A percentile compares a stretch with the other conserved stretches of the same genome.
Conservation (phyloP, 306 rosid genomes). For the Cicer judaicum region DNA sequence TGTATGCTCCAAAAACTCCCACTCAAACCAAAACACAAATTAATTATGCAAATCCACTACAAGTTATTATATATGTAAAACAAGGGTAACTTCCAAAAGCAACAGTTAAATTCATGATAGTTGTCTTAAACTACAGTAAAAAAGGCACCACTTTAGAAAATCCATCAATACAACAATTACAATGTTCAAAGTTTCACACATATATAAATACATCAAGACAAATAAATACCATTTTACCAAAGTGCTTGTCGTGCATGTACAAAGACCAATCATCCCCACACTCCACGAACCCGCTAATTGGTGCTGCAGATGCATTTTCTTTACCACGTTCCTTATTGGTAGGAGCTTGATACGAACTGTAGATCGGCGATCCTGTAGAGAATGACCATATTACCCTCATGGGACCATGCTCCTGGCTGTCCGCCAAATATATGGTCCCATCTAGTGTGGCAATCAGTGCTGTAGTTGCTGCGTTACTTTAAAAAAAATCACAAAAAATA, state of each 20-base stretch:
- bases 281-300: constrained; percentile 51
- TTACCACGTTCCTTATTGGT: constrained; percentile 41
- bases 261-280: constrained; percentile 81
- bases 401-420: constrained; percentile 46
- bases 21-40: constrained; percentile 32
- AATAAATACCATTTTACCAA: constrained; percentile 70
- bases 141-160: neutral
- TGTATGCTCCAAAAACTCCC: constrained; percentile 18
- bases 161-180: constrained; percentile 21
- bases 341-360: constrained; percentile 62
- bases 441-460: constrained; percentile 61
- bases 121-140: constrained; percentile 11
- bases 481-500: constrained; percentile 16
- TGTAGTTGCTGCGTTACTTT: constrained; percentile 51
- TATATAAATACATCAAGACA: constrained; percentile 19
- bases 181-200: neutral
- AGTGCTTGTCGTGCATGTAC: constrained; percentile 55
- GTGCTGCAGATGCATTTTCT: constrained; percentile 49
- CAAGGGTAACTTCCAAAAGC: constrained; percentile 13
- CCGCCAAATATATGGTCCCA: constrained; percentile 72
- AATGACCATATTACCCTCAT: constrained; percentile 70
- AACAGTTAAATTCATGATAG: constrained; percentile 39
- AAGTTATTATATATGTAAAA: neutral
- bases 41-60: neutral
- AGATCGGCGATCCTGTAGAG: constrained; percentile 67